These are phyloP conservation scores for Hagleromyces aurorensis DNA, from an alignment of 805 yeast species.

Conservation along the genomic window DNA sequence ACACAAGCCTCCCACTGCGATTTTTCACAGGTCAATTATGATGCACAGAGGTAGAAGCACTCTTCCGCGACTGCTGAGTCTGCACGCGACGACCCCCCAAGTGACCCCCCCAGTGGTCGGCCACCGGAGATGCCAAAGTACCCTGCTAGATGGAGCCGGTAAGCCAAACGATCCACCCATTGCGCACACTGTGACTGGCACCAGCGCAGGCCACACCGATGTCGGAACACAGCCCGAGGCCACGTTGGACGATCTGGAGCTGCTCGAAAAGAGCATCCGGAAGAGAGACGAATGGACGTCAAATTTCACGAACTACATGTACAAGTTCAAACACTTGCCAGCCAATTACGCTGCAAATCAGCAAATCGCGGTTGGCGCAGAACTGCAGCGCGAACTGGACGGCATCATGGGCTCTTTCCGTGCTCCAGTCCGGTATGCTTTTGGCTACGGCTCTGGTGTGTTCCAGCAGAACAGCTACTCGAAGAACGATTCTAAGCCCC, in stretches of 20 bases:
- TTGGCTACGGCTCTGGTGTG: slow-evolving; percentile 95
- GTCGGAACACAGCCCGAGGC: slow-evolving; percentile 1
- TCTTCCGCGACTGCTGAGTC: slow-evolving; percentile 3
- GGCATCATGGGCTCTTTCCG: slow-evolving; percentile 49
- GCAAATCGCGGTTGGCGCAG: slow-evolving; percentile 38
- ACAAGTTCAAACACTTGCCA: slow-evolving; percentile 40
- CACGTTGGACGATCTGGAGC: slow-evolving; percentile 9
- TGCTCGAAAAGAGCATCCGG: slow-evolving; percentile 23
- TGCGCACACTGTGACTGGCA: not conserved
- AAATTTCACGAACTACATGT: slow-evolving; percentile 22
- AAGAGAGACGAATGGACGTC: slow-evolving; percentile 20
- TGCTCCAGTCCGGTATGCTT: slow-evolving; percentile 69
- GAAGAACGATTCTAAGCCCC: slow-evolving; percentile 41
- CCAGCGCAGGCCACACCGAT: not conserved
- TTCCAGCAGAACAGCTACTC: slow-evolving; percentile 62
- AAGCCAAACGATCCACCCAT: too few relatives aligned
- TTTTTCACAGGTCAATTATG: too few relatives aligned
- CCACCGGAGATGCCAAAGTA: too few relatives aligned
- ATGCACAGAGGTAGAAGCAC: slow-evolving; percentile 3
- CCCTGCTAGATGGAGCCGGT: too few relatives aligned
- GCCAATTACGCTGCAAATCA: slow-evolving; percentile 55
- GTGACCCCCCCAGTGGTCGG: too few relatives aligned
- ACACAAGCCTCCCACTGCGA: too few relatives aligned
- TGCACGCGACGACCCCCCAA: too few relatives aligned
- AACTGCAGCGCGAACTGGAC: slow-evolving; percentile 38